These are phyloP conservation scores for Heritiera littoralis DNA, from an alignment of 345 rosid genomes.

Conservation along the genomic window DNA sequence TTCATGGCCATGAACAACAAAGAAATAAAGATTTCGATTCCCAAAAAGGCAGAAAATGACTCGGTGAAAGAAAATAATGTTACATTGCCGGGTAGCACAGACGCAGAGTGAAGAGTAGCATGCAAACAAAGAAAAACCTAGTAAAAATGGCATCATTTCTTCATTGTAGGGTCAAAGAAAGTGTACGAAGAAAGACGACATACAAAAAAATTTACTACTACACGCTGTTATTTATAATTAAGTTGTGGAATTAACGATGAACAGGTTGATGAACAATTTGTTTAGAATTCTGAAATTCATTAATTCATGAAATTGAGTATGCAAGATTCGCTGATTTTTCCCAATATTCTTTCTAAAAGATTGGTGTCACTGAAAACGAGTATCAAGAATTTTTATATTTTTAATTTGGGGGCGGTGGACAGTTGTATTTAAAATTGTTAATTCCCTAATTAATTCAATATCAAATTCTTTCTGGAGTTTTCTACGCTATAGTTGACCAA, in stretches of 20 bases:
- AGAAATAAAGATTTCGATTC: background rate
- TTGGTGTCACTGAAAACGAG: background rate
- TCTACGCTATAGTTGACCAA: background rate
- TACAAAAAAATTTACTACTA: too few relatives aligned
- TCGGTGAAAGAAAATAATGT: background rate
- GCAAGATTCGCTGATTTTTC: background rate
- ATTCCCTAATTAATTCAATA: background rate
- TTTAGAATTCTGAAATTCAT: background rate
- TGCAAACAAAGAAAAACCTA: background rate
- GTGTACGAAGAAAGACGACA: too few relatives aligned
- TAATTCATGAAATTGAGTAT: background rate
- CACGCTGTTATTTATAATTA: too few relatives aligned
- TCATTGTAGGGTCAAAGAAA: too few relatives aligned
- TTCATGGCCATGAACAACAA: conserved; percentile 68
- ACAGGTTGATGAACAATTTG: too few relatives aligned
- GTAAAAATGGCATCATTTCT: background rate
- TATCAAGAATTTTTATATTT: background rate
- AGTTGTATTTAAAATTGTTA: background rate
- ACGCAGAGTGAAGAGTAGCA: background rate
- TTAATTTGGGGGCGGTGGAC: background rate
- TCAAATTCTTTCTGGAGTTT: too few relatives aligned
- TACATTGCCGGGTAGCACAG: background rate
- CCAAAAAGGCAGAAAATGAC: background rate
- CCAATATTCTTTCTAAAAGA: background rate
- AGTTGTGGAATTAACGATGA: background rate